These are phyloP conservation scores for Epicoccum nigrum DNA, from an alignment of 2,329 filamentous ascomycete species.

Conservation along the genomic window DNA sequence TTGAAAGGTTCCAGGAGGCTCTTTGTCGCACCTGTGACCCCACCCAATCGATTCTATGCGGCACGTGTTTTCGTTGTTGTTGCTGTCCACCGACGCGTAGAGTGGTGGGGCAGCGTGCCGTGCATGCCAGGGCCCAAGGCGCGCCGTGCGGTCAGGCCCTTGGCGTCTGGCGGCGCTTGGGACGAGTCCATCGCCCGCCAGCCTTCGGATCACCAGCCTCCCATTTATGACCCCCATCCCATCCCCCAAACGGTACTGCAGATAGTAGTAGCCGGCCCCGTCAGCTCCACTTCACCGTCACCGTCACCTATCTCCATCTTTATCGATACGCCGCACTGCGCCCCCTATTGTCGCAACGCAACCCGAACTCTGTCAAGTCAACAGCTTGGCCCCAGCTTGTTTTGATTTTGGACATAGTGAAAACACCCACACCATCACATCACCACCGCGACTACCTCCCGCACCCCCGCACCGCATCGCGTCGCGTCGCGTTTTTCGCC, in stretches of 20 bases:
- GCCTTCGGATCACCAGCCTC: constrained; percentile 29
- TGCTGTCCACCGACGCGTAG: constrained; percentile 8
- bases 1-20: not conserved
- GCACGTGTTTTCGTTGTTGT: constrained; percentile 25
- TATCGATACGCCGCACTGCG: constrained; percentile 13
- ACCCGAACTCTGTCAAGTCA: constrained; percentile 8
- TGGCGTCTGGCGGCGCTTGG: not conserved
- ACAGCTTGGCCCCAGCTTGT: constrained; percentile 27
- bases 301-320: constrained; percentile 18
- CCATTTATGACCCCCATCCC: constrained; percentile 23
- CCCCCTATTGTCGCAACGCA: constrained; percentile 12
- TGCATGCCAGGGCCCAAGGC: not conserved
- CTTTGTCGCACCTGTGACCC: constrained; percentile 1
- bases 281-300: constrained; percentile 19
- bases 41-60: constrained; percentile 5
- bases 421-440: constrained; percentile 14
- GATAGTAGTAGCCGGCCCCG: constrained; percentile 19
- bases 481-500: not conserved
- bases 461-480: constrained; percentile 1
- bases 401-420: constrained; percentile 30
- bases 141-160: not conserved
- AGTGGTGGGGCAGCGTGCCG: not conserved
- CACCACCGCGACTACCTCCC: constrained; percentile 1
- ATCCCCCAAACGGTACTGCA: constrained; percentile 18
- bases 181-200: constrained; percentile 12